Percentiles rank a stretch among this genome's conserved stretches.
Evolutionary conservation across 257 asterid genomes (phyloP).

Genomic region (Avicennia marina): DNA sequence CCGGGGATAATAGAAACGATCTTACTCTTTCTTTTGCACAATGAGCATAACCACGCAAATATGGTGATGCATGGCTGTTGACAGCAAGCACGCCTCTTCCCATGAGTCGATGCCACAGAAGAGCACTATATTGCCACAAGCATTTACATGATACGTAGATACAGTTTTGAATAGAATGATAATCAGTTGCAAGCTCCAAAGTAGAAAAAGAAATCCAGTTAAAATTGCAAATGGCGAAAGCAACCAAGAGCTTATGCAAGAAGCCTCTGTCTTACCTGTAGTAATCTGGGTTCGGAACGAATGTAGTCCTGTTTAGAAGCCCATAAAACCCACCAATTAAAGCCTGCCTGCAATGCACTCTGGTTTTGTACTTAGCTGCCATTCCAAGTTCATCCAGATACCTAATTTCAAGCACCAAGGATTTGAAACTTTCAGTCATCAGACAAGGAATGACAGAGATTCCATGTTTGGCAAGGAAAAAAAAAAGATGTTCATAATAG

Average conservation of each 20-base stretch:
- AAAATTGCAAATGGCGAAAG: too few relatives aligned
- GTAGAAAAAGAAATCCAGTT: too few relatives aligned
- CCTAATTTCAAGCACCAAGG: slow-evolving; percentile 37
- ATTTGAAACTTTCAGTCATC: too few relatives aligned
- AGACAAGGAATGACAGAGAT: too few relatives aligned
- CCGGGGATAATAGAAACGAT: too few relatives aligned
- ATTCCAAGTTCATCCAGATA: slow-evolving; percentile 94
- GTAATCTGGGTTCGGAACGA: slow-evolving; percentile 86
- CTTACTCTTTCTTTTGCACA: slow-evolving; percentile 84
- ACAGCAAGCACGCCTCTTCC: slow-evolving; percentile 72
- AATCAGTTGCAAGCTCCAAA: neutral
- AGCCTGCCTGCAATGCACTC: slow-evolving; percentile 84
- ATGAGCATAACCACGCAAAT: slow-evolving; percentile 80
- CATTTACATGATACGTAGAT: neutral
- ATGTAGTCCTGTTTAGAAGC: slow-evolving; percentile 63
- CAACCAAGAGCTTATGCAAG: neutral
- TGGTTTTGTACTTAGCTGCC: slow-evolving; percentile 80
- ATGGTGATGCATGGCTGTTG: slow-evolving; percentile 38
- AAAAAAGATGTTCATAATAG: too few relatives aligned
- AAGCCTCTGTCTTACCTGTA: slow-evolving; percentile 49
- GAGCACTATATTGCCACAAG: slow-evolving; percentile 48
- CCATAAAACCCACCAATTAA: slow-evolving; percentile 92
- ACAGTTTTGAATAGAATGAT: neutral
- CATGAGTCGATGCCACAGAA: slow-evolving; percentile 94
- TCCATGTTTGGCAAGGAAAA: too few relatives aligned